phyloP scores from a whole-genome alignment of 2,329 filamentous ascomycete species.

The Sclerotinia glacialis region DNA sequence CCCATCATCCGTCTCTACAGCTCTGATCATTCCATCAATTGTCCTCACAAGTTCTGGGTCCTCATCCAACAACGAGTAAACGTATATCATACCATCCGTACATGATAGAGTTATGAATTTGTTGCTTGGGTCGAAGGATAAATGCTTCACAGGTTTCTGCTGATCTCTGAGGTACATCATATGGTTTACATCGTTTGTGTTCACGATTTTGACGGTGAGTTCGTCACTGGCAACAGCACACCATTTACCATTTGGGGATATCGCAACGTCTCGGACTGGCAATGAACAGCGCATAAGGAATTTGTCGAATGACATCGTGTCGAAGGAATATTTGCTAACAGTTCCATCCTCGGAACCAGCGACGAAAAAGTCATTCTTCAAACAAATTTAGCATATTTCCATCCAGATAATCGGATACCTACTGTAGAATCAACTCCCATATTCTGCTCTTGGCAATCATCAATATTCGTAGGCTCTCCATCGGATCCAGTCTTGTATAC shows the following conservation, averaged over 20 bases:
- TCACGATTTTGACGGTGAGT: constrained; percentile 84
- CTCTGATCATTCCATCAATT: constrained; percentile 80
- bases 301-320: constrained; percentile 70
- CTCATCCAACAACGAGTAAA: constrained; percentile 79
- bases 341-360: constrained; percentile 91
- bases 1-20: constrained; percentile 73
- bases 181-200: constrained; percentile 71
- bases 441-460: constrained; percentile 87
- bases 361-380: constrained; percentile 75
- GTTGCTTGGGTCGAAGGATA: constrained; percentile 81
- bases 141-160: constrained; percentile 81
- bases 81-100: constrained; percentile 83
- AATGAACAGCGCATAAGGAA: constrained; percentile 82
- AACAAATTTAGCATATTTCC: constrained; percentile 24
- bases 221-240: constrained; percentile 97
- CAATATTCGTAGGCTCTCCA: constrained; percentile 88
- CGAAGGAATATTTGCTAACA: constrained; percentile 89
- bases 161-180: constrained; percentile 82
- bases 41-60: constrained; percentile 79
- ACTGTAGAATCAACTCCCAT: constrained; percentile 71
- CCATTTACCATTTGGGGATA: constrained; percentile 81
- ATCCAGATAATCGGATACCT: constrained; percentile 25
- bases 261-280: constrained; percentile 78
- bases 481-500: constrained; percentile 89
- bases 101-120: constrained; percentile 76